A percentile compares a stretch with the other conserved stretches of the same genome.
These are phyloP conservation scores for Leishmania arabica DNA, from an alignment of 208 protist genomes.

Conservation along the genomic window DNA sequence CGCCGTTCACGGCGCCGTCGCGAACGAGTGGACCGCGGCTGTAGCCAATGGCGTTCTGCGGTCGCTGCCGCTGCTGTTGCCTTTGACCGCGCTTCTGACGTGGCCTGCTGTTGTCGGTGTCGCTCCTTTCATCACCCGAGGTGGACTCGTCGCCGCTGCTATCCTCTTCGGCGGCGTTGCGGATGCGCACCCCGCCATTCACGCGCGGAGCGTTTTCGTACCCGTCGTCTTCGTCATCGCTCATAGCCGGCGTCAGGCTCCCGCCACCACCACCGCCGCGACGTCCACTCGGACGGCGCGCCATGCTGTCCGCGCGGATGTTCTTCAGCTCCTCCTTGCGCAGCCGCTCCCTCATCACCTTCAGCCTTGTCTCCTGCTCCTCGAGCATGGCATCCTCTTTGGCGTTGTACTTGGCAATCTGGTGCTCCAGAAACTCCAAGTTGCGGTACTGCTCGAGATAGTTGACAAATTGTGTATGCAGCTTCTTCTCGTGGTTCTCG, in stretches of 20 bases:
- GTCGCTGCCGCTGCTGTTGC: constrained; percentile 24
- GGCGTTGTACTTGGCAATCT: constrained; percentile 89
- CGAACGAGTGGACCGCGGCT: constrained; percentile 11
- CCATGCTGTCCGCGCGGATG: constrained; percentile 53
- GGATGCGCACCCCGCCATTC: constrained; percentile 20
- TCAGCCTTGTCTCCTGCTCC: constrained; percentile 87
- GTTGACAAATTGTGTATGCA: constrained; percentile 91
- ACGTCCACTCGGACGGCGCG: constrained; percentile 20
- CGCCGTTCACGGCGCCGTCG: constrained; percentile 3
- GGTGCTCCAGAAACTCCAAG: constrained; percentile 93
- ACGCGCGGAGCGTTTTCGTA: constrained; percentile 20
- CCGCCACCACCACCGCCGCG: constrained; percentile 10
- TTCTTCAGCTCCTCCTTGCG: constrained; percentile 89
- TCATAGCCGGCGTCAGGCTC: constrained; percentile 14
- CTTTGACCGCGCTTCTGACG: constrained; percentile 1
- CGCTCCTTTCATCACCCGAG: constrained; percentile 32
- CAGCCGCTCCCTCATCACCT: constrained; percentile 89
- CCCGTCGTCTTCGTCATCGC: constrained; percentile 55
- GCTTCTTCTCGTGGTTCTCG: constrained; percentile 90
- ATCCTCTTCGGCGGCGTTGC: constrained; percentile 57
- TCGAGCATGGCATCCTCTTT: constrained; percentile 84
- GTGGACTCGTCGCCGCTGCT: constrained; percentile 60
- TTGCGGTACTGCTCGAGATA: constrained; percentile 96
- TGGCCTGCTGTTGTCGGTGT: constrained; percentile 40
- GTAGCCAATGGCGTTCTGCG: constrained; percentile 18